Base-by-base conservation (phyloP, 495 filamentous ascomycete genomes). In the Penicillium dipodomyicola region DNA sequence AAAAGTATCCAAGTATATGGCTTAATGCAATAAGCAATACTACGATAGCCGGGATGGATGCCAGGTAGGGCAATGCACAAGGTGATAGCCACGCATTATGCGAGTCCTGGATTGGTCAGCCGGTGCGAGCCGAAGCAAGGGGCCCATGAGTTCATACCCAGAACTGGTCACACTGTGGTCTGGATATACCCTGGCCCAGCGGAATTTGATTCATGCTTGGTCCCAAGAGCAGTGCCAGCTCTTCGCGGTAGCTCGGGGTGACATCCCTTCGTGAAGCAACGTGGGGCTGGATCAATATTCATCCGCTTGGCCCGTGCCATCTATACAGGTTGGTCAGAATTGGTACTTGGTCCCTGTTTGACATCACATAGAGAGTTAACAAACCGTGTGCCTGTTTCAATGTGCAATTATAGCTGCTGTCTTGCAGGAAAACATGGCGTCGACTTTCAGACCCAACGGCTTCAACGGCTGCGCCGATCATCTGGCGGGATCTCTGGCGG, bases 51-150 rank as follows among this genome's bases (percentile, higher is more conserved):
- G 82, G 80, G 23, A 80, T 52, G 17, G 68, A 61, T n/a, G 77
- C 72, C 22, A 83, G 62, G 47, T 78, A 74, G 9, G 72, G 72
- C 40, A 82, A 62, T 53, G 73, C 73, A 66, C 80, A 83, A 51
- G 65, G 61, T 12, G 75, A 73, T 43, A 82, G 66, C 46, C 71
- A 74, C 35, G 80, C 82, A 56, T 76, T 73, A 29, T 64, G 61
- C 11, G 77, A 68, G 60, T 84, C 79, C 82, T 84, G 58, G 49
- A 63, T 65, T 61, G 57, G 62, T 69, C 39, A 69, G 55, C 42
- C 19, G 23, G 29, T 23, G 29, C 6, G 4, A 11, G 15, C 41
- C 44, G 19, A 53, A 23, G 52, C 37, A 44, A 67, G 48, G 52
- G 41, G 45, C 3, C 23, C 17, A 17, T n/a, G 32, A 11, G 27